Evolutionary conservation across 169 alveolate species (phyloP).

Genomic region (Toxoplasma gondii): DNA sequence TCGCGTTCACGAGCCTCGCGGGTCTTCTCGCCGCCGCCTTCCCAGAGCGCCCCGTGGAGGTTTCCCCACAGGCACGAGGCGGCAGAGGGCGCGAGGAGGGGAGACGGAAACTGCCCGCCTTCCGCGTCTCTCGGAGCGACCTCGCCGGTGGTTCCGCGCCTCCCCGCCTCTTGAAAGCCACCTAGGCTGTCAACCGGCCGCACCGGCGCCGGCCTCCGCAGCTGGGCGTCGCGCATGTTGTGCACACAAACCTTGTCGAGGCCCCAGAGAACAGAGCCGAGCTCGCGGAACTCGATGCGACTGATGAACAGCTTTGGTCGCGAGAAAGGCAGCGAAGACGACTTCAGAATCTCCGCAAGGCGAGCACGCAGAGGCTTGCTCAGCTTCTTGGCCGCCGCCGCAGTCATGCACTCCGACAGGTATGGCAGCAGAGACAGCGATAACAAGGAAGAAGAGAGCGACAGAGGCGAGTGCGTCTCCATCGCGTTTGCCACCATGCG

Average conservation of each 20-base stretch:
- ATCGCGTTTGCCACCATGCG: background rate
- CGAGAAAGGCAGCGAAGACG: background rate
- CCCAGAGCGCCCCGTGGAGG: background rate
- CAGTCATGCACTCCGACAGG: too few relatives aligned
- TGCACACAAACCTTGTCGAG: background rate
- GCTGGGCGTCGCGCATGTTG: conserved; percentile 10
- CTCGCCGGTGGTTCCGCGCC: background rate
- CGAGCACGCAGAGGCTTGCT: background rate
- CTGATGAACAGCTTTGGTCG: conserved; percentile 5
- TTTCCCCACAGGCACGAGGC: background rate
- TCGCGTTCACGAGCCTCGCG: background rate
- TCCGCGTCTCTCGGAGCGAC: background rate
- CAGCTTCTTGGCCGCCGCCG: background rate
- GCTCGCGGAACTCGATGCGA: conserved; percentile 1
- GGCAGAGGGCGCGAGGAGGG: background rate
- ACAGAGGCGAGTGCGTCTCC: background rate
- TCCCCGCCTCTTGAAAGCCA: background rate
- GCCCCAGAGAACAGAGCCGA: conserved; percentile 19
- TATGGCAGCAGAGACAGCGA: background rate
- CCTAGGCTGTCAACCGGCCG: background rate
- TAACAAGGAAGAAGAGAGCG: background rate
- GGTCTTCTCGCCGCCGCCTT: background rate
- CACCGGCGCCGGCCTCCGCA: background rate
- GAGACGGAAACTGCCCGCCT: background rate
- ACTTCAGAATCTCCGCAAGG: background rate